phyloP scores from a whole-genome alignment of 148 eudicot genomes.

The Suaeda aralocaspica region DNA sequence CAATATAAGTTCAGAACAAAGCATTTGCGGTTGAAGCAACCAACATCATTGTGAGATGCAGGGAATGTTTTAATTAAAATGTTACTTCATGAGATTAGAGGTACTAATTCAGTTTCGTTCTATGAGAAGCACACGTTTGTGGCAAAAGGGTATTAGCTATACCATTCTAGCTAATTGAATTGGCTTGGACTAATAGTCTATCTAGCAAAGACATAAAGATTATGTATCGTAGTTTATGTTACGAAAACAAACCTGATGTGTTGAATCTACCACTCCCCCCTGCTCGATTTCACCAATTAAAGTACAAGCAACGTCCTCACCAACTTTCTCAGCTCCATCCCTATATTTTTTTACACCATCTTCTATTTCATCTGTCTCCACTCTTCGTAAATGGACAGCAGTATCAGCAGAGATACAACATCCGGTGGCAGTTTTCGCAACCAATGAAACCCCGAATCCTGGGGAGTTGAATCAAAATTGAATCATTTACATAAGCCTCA shows the following conservation, averaged over 20 bases:
- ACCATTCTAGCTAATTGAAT: too few relatives aligned
- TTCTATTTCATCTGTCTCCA: conserved; percentile 41
- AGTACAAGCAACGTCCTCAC: conserved; percentile 64
- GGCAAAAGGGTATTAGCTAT: too few relatives aligned
- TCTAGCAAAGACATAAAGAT: background rate
- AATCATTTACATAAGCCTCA: too few relatives aligned
- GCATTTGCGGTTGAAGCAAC: too few relatives aligned
- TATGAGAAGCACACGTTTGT: too few relatives aligned
- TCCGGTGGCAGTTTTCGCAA: conserved; percentile 83
- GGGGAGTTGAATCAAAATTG: conserved; percentile 55
- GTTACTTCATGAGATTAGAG: too few relatives aligned
- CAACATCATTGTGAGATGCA: too few relatives aligned
- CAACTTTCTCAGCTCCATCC: conserved; percentile 60
- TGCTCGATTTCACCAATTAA: conserved; percentile 74
- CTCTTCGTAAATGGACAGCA: conserved; percentile 53
- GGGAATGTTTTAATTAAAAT: too few relatives aligned
- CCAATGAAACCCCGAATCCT: conserved; percentile 80
- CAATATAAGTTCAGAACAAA: too few relatives aligned
- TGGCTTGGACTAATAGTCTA: too few relatives aligned
- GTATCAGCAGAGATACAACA: conserved; percentile 88
- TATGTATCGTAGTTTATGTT: background rate
- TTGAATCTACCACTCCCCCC: conserved; percentile 95
- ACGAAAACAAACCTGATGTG: conserved; percentile 69
- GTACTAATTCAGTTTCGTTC: too few relatives aligned
- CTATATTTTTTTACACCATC: conserved; percentile 46